Evolutionary conservation across 768 basidiomycete species (phyloP).

Genomic region (Cystobasidium tubakii): DNA sequence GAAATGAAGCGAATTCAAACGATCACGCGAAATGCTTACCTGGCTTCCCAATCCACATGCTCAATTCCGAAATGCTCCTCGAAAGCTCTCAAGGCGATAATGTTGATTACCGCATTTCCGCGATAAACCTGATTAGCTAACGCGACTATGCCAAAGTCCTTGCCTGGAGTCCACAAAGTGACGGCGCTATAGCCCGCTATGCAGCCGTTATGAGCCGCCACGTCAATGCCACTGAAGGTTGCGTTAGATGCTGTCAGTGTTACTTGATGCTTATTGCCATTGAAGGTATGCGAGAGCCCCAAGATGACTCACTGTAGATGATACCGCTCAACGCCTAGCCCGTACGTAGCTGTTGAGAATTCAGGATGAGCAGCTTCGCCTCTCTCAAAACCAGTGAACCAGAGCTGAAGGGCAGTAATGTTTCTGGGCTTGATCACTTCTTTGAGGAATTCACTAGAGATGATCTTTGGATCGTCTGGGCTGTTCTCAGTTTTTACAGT

Average conservation of each 20-base stretch:
- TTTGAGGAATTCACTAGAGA: not conserved
- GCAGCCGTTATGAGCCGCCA: not conserved
- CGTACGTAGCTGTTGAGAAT: not conserved
- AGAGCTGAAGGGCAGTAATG: not conserved
- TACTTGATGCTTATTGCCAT: too few species aligned
- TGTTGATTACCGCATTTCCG: not conserved
- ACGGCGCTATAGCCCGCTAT: not conserved
- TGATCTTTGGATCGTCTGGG: not conserved
- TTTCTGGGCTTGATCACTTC: not conserved
- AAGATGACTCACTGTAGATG: not conserved
- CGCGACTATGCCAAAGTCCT: slow-evolving; percentile 6
- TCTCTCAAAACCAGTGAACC: not conserved
- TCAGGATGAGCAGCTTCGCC: slow-evolving; percentile 1
- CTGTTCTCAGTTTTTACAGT: not conserved
- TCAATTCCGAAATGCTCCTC: slow-evolving; percentile 9
- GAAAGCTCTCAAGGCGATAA: not conserved
- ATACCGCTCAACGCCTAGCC: not conserved
- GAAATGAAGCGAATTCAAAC: too few species aligned
- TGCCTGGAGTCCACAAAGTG: slow-evolving; percentile 4
- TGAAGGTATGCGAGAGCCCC: too few species aligned
- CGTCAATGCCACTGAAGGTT: slow-evolving; percentile 7
- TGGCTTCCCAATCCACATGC: slow-evolving; percentile 1
- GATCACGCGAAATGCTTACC: not conserved
- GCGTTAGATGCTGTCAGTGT: too few species aligned
- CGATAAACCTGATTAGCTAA: not conserved